These are phyloP conservation scores for Thermomucor indicae-seudaticae DNA, from an alignment of 371 early-diverging fungal genomes.

Conservation along the genomic window DNA sequence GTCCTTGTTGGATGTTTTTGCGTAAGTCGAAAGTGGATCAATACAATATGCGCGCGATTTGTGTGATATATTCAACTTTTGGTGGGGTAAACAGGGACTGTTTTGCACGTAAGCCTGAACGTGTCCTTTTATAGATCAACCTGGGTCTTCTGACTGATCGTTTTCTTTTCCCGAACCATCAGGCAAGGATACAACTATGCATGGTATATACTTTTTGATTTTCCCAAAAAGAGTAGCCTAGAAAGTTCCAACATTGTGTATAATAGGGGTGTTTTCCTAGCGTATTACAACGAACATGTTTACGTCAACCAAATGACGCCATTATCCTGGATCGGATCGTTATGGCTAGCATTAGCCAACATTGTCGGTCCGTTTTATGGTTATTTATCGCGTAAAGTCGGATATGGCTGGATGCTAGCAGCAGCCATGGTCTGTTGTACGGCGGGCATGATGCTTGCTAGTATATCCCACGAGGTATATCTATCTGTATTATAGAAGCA, in stretches of 20 bases:
- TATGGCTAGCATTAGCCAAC: constrained; percentile 31
- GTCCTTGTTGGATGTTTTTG: constrained; percentile 30
- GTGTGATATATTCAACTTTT: background rate
- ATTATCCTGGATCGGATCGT: constrained; percentile 39
- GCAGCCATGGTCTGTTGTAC: constrained; percentile 44
- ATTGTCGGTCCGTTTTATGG: constrained; percentile 37
- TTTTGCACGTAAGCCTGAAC: constrained; percentile 30
- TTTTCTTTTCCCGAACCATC: background rate
- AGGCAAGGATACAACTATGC: no score
- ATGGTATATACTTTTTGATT: no score
- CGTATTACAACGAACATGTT: constrained; percentile 30
- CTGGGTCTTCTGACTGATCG: background rate
- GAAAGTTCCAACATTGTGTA: no score
- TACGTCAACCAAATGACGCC: constrained; percentile 28
- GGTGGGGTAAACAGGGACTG: constrained; percentile 17
- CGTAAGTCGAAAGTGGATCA: constrained; percentile 14
- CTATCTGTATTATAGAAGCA: background rate
- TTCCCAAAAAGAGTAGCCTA: no score
- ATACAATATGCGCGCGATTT: background rate
- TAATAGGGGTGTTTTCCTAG: constrained; percentile 28
- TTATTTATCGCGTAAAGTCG: constrained; percentile 45
- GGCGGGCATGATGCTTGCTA: constrained; percentile 56
- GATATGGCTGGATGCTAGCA: constrained; percentile 49
- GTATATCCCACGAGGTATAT: constrained; percentile 52
- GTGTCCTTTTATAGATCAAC: background rate